Percentiles rank a stretch among this genome's conserved stretches.
Evolutionary conservation across 2,329 filamentous ascomycete species (phyloP).

Genomic region (Sporothrix euskadiensis): DNA sequence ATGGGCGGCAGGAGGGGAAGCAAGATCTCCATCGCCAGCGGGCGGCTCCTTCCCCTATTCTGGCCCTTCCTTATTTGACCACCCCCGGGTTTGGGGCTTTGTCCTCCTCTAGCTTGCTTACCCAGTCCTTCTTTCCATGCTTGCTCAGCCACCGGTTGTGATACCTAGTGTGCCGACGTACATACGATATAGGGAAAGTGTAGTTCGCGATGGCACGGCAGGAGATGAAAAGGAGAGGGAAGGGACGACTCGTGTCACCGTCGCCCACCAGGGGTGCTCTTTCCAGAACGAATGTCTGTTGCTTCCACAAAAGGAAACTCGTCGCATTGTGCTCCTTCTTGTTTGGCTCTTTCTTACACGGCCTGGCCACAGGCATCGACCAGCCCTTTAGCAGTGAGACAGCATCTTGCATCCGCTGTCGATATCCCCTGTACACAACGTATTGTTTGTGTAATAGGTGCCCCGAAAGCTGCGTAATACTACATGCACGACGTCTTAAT

Average conservation of each 20-base stretch:
- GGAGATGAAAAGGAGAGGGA: neutral
- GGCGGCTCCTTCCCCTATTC: conserved; percentile 12
- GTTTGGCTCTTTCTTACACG: no score
- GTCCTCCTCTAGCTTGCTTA: neutral
- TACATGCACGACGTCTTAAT: neutral
- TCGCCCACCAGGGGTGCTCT: neutral
- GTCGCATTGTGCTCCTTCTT: neutral
- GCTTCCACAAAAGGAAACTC: neutral
- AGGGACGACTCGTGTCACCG: conserved; percentile 6
- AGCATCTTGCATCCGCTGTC: neutral
- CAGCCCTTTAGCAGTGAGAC: neutral
- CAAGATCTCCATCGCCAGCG: conserved; percentile 1
- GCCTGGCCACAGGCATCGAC: neutral
- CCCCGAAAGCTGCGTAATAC: no score
- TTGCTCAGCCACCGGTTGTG: conserved; percentile 7
- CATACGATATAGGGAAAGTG: neutral
- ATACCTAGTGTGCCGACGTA: neutral
- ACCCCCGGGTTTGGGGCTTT: neutral
- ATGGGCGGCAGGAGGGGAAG: neutral
- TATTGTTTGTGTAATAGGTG: neutral
- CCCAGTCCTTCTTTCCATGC: neutral
- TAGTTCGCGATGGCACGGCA: neutral
- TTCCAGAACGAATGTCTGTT: neutral
- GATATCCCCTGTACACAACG: conserved; percentile 5
- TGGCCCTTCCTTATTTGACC: neutral